phyloP scores from a whole-genome alignment of 257 asterid species.

The Fraxinus excelsior region DNA sequence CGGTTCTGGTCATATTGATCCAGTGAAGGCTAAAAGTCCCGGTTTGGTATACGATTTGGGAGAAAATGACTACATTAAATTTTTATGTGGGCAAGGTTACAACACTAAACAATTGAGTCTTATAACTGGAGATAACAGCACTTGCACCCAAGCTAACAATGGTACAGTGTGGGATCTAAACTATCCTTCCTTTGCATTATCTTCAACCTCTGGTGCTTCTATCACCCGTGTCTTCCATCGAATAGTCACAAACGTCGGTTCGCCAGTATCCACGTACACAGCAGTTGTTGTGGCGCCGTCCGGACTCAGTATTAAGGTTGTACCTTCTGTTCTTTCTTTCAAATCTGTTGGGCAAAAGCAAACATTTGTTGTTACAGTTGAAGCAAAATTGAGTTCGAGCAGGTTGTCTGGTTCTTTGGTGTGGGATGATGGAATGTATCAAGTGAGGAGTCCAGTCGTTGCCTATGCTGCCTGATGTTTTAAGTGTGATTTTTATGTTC shows the following conservation, averaged over 20 bases:
- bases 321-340: too few relatives aligned
- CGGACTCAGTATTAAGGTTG: constrained; percentile 37
- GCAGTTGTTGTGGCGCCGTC: constrained; percentile 27
- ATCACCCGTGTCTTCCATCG: constrained; percentile 42
- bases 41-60: constrained; percentile 59
- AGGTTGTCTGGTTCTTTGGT: constrained; percentile 45
- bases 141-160: constrained; percentile 47
- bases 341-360: background rate
- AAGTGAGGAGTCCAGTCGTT: constrained; percentile 47
- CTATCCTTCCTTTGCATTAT: constrained; percentile 57
- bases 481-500: background rate
- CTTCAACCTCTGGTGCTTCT: constrained; percentile 14
- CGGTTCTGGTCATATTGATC: constrained; percentile 75
- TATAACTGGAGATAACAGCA: constrained; percentile 50
- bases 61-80: constrained; percentile 54
- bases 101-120: constrained; percentile 40
- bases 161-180: constrained; percentile 62
- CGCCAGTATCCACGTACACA: constrained; percentile 47
- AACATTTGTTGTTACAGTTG: constrained; percentile 39
- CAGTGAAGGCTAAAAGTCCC: constrained; percentile 51
- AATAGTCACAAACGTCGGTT: constrained; percentile 62
- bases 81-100: constrained; percentile 75
- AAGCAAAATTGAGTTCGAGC: constrained; percentile 19
- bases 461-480: background rate
- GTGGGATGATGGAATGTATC: constrained; percentile 63